These are phyloP conservation scores for Chaetomiaceae sp. DNA, from an alignment of 2,329 filamentous ascomycete genomes.

Conservation along the genomic window DNA sequence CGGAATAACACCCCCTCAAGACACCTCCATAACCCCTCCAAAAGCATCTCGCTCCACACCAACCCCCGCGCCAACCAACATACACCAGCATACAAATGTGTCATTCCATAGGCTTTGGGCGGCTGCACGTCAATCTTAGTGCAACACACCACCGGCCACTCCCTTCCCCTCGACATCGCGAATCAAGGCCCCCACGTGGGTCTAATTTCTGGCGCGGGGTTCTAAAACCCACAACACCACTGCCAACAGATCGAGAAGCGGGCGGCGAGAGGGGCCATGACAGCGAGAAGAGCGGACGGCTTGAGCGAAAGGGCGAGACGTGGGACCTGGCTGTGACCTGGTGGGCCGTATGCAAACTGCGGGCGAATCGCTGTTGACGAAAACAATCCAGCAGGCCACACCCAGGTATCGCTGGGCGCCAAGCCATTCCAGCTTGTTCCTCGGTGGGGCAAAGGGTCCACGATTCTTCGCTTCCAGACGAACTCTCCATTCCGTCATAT, in stretches of 20 bases:
- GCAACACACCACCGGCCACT: not conserved
- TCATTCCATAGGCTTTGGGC: not conserved
- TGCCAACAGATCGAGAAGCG: not conserved
- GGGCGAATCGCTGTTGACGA: not conserved
- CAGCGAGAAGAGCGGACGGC: not conserved
- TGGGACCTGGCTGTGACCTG: conserved; percentile 11
- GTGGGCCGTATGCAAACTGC: not conserved
- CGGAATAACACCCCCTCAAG: not conserved
- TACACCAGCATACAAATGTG: not conserved
- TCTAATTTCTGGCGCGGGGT: conserved; percentile 8
- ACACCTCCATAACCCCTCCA: no score
- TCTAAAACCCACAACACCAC: conserved; percentile 1
- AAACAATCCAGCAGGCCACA: conserved; percentile 14
- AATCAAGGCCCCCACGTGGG: conserved; percentile 15
- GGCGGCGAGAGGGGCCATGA: not conserved
- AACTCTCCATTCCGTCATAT: conserved; percentile 5
- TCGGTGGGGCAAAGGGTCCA: not conserved
- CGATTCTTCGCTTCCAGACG: not conserved
- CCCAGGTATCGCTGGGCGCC: conserved; percentile 15
- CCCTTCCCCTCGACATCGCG: not conserved
- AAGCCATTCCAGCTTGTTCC: conserved; percentile 20
- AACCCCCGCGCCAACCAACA: conserved; percentile 1
- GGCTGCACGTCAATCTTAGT: not conserved
- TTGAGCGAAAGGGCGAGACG: not conserved
- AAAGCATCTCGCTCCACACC: not conserved